Percentiles rank a stretch among this genome's conserved stretches.
These are phyloP conservation scores for Phallus indusiatus DNA, from an alignment of 768 basidiomycete species.

Conservation along the genomic window DNA sequence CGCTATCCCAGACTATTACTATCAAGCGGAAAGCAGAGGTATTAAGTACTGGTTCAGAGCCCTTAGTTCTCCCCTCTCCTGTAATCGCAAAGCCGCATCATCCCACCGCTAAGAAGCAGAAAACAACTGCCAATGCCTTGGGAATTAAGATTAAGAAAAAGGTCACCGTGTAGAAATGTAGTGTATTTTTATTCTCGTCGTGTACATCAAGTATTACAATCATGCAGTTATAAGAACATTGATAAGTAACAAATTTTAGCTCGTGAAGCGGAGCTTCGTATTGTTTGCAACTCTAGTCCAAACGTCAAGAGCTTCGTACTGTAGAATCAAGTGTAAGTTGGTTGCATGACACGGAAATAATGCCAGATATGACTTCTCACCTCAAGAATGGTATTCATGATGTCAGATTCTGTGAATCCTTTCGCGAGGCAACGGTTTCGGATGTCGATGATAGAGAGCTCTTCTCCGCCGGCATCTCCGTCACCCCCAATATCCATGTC, in stretches of 20 bases:
- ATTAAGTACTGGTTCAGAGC: slow-evolving; percentile 55
- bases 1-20: slow-evolving; percentile 32
- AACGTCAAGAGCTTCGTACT: slow-evolving; percentile 86
- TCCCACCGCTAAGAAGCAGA: slow-evolving; percentile 44
- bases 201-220: neutral
- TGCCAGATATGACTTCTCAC: slow-evolving; percentile 34
- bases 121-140: slow-evolving; percentile 48
- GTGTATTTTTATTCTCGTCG: neutral
- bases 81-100: slow-evolving; percentile 29
- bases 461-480: slow-evolving; percentile 47
- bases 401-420: slow-evolving; percentile 86
- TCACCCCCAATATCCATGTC: slow-evolving; percentile 62
- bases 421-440: slow-evolving; percentile 74
- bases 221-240: too few relatives aligned
- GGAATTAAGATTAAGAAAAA: slow-evolving; percentile 65
- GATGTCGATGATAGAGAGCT: slow-evolving; percentile 80
- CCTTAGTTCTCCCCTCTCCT: slow-evolving; percentile 42
- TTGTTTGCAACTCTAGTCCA: slow-evolving; percentile 78
- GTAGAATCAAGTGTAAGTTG: slow-evolving; percentile 10
- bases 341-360: slow-evolving; percentile 4
- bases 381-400: slow-evolving; percentile 76
- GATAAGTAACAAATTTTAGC: slow-evolving; percentile 5
- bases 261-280: slow-evolving; percentile 63
- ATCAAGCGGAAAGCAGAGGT: slow-evolving; percentile 81
- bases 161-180: slow-evolving; percentile 15